phyloP scores from a whole-genome alignment of 805 yeast genomes.

The Saturnispora hagleri region DNA sequence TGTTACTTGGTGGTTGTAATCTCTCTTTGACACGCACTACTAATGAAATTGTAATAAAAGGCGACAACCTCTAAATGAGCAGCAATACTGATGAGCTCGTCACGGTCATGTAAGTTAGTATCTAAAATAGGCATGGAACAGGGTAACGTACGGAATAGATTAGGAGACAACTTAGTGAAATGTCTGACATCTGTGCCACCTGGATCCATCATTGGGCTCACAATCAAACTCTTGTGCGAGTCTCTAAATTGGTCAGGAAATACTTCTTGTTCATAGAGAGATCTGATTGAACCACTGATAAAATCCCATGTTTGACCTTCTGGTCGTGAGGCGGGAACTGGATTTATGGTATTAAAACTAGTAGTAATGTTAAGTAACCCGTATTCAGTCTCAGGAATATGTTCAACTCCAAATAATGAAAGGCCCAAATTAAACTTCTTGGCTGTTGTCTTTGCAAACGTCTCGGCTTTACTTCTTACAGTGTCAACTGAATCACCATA shows the following conservation, averaged over 20 bases:
- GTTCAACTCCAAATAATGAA: conserved; percentile 25
- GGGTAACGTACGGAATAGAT: conserved; percentile 55
- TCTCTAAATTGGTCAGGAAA: conserved; percentile 19
- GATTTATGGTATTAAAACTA: conserved; percentile 32
- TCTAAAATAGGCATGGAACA: conserved; percentile 26
- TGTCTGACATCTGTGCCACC: conserved; percentile 64
- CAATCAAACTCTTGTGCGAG: conserved; percentile 19
- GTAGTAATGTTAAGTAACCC: conserved; percentile 31
- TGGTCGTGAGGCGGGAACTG: conserved; percentile 31
- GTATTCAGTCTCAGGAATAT: conserved; percentile 12
- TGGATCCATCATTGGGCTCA: conserved; percentile 50
- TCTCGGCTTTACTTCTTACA: conserved; percentile 27
- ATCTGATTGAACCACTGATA: conserved; percentile 53
- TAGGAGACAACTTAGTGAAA: conserved; percentile 50
- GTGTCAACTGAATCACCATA: conserved; percentile 39
- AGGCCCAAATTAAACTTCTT: conserved; percentile 30
- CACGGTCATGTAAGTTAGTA: conserved; percentile 46
- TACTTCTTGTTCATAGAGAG: conserved; percentile 46
- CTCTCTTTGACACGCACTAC: neutral
- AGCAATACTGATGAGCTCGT: conserved; percentile 46
- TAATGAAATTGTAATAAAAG: conserved; percentile 9
- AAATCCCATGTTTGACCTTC: conserved; percentile 38
- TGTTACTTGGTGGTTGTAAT: too few relatives aligned
- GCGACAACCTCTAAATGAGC: conserved; percentile 52
- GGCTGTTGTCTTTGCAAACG: conserved; percentile 27